phyloP scores from a whole-genome alignment of 768 basidiomycete genomes.

The Suillus bovinus region DNA sequence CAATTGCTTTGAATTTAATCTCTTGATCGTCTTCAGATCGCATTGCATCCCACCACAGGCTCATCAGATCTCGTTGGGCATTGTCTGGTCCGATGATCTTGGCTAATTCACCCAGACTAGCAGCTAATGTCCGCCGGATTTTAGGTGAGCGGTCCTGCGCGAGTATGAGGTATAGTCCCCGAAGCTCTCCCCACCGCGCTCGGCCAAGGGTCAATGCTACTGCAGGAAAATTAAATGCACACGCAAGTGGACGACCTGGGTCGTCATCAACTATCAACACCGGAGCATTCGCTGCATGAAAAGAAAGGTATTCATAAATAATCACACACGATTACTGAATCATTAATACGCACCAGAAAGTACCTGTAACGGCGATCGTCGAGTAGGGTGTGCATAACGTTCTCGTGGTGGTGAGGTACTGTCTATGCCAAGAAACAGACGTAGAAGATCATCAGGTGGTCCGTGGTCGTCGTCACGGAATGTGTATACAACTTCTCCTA shows the following conservation, averaged over 20 bases:
- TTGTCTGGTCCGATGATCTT: constrained; percentile 77
- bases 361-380: constrained; percentile 12
- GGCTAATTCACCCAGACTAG: constrained; percentile 87
- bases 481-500: constrained; percentile 87
- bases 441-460: constrained; percentile 73
- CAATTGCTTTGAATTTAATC: constrained; percentile 70
- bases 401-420: constrained; percentile 43
- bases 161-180: constrained; percentile 65
- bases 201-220: constrained; percentile 81
- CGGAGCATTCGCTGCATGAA: constrained; percentile 22
- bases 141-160: constrained; percentile 58
- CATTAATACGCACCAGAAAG: constrained; percentile 18
- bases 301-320: constrained; percentile 12
- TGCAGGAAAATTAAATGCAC: constrained; percentile 91
- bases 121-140: constrained; percentile 79
- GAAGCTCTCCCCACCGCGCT: constrained; percentile 72
- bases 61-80: constrained; percentile 65
- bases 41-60: constrained; percentile 67
- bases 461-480: constrained; percentile 65
- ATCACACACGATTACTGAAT: neutral
- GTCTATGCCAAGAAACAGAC: constrained; percentile 70
- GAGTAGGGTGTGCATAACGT: constrained; percentile 32
- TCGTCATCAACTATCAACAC: constrained; percentile 58
- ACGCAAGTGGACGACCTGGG: constrained; percentile 71
- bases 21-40: constrained; percentile 59